phyloP scores from a whole-genome alignment of 2,329 filamentous ascomycete genomes.

The Cladosporium phlei region DNA sequence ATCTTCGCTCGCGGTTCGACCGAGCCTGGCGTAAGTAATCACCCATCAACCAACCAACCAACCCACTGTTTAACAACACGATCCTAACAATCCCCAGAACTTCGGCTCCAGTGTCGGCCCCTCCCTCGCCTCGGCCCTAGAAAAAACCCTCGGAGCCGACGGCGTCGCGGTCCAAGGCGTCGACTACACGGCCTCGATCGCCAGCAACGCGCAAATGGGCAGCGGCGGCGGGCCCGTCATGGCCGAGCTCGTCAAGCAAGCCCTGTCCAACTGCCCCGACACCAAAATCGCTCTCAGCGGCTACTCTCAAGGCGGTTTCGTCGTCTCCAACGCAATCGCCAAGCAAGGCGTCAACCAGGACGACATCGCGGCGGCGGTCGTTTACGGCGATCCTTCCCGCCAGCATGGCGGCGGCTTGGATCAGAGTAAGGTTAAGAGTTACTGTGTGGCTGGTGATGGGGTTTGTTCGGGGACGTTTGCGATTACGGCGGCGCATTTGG shows the following conservation, averaged over 20 bases:
- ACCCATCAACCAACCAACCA: background rate
- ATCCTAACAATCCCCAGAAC: conserved; percentile 29
- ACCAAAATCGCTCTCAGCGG: conserved; percentile 27
- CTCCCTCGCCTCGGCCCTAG: conserved; percentile 46
- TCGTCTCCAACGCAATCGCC: conserved; percentile 22
- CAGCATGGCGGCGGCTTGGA: conserved; percentile 21
- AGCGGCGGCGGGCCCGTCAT: conserved; percentile 22
- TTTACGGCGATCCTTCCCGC: conserved; percentile 30
- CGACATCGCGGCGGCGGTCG: conserved; percentile 21
- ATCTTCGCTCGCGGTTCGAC: conserved; percentile 56
- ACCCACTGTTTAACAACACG: background rate
- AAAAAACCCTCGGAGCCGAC: conserved; percentile 36
- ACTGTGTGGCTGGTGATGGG: conserved; percentile 27
- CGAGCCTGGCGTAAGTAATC: conserved; percentile 36
- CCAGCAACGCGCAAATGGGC: conserved; percentile 19
- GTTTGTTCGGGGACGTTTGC: conserved; percentile 25
- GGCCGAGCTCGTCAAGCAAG: conserved; percentile 21
- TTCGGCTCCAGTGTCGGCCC: conserved; percentile 49
- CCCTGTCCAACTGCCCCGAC: conserved; percentile 24
- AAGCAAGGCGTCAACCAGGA: conserved; percentile 14
- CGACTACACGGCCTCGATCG: conserved; percentile 43
- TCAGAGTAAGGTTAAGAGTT: conserved; percentile 23
- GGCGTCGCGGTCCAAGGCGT: conserved; percentile 52
- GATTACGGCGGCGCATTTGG: conserved; percentile 25
- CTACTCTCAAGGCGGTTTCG: conserved; percentile 26